Evolutionary conservation across 73 alveolate genomes (phyloP).

Genomic region (Halteria grandinella): DNA sequence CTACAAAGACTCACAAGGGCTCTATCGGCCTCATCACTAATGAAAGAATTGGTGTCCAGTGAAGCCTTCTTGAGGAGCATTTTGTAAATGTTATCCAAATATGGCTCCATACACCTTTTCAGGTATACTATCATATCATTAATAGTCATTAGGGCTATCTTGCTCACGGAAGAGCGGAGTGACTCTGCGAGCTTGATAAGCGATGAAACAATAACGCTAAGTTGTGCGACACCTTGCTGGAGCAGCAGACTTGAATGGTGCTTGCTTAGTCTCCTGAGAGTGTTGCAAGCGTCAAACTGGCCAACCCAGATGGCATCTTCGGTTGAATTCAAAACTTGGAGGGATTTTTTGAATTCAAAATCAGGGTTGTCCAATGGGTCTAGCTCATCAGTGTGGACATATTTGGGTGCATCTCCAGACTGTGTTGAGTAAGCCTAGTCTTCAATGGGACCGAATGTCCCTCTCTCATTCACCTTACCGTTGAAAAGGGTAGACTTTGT

Average conservation of each 20-base stretch:
- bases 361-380: slow-evolving; percentile 14
- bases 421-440: too few relatives aligned
- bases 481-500: too few relatives aligned
- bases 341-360: background rate
- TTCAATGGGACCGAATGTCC: too few relatives aligned
- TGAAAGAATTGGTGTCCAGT: background rate
- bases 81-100: background rate
- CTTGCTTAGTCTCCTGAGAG: background rate
- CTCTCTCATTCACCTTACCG: too few relatives aligned
- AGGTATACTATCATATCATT: background rate
- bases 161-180: background rate
- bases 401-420: too few relatives aligned
- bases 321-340: background rate
- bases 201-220: background rate
- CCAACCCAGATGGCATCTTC: background rate
- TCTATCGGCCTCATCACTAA: background rate
- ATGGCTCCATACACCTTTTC: slow-evolving; percentile 14
- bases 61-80: background rate
- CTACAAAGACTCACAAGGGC: background rate
- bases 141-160: background rate
- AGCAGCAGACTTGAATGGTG: background rate
- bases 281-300: background rate
- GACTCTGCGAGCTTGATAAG: background rate
- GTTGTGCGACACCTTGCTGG: background rate
- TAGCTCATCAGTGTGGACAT: too few relatives aligned